Evolutionary conservation across 1,284 basidiomycete genomes (phyloP).

Genomic region (Schizophyllum commune): DNA sequence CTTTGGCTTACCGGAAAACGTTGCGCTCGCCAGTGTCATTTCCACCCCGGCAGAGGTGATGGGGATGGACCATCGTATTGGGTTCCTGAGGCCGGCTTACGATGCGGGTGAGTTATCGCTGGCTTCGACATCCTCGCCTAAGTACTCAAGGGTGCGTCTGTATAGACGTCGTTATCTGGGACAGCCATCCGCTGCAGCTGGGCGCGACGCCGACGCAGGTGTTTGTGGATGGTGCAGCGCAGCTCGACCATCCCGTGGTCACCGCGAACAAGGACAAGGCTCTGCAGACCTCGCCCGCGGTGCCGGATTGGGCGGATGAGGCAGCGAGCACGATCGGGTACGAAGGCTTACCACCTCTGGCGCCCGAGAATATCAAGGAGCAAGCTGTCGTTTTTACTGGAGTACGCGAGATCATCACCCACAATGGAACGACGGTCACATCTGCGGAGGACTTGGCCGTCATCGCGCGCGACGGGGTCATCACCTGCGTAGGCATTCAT

Average conservation of each 20-base stretch:
- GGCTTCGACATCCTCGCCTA: background rate
- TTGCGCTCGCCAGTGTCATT: conserved; percentile 53
- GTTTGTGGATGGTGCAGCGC: conserved; percentile 47
- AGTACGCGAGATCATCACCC: background rate
- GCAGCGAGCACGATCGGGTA: conserved; percentile 31
- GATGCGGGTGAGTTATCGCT: background rate
- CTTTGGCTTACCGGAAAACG: conserved; percentile 38
- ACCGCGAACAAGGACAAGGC: conserved; percentile 26
- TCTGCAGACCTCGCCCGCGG: conserved; percentile 31
- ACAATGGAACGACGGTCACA: conserved; percentile 27
- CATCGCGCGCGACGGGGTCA: background rate
- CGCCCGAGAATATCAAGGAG: background rate
- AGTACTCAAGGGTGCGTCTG: conserved; percentile 2
- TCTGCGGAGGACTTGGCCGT: conserved; percentile 25
- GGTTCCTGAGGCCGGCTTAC: conserved; percentile 34
- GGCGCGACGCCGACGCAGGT: conserved; percentile 53
- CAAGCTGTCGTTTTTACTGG: conserved; percentile 11
- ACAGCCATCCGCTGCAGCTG: conserved; percentile 56
- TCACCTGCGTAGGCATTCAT: background rate
- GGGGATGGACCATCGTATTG: conserved; percentile 62
- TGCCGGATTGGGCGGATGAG: conserved; percentile 40
- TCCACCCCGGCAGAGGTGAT: conserved; percentile 53
- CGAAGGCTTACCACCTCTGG: conserved; percentile 46
- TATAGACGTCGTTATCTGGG: conserved; percentile 19
- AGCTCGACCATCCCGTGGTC: conserved; percentile 25